These are phyloP conservation scores for Batrachochytrium dendrobatidis DNA, from an alignment of 371 early-diverging fungal species.

Conservation along the genomic window DNA sequence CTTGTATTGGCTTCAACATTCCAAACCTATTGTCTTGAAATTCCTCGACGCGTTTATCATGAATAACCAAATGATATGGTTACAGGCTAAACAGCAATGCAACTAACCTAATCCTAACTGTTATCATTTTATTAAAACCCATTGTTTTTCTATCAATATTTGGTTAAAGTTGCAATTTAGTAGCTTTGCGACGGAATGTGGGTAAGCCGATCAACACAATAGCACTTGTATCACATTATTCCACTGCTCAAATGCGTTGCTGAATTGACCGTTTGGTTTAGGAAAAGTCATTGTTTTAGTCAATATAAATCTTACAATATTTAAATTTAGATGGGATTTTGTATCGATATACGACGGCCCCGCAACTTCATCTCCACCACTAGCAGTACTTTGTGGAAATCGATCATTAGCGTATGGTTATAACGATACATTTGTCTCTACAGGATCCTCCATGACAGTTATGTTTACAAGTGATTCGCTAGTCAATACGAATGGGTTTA, in stretches of 20 bases:
- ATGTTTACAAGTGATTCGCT: neutral
- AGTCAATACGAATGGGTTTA: neutral
- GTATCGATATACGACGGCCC: neutral
- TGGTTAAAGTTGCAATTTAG: too few species aligned
- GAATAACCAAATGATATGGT: too few species aligned
- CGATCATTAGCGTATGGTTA: neutral
- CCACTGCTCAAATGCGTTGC: too few species aligned
- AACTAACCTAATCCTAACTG: neutral
- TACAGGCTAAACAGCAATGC: too few species aligned
- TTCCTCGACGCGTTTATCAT: too few species aligned
- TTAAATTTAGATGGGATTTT: conserved; percentile 3
- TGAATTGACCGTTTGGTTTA: too few species aligned
- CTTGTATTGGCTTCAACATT: too few species aligned
- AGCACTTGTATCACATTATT: too few species aligned
- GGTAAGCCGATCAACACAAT: neutral
- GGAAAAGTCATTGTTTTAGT: too few species aligned
- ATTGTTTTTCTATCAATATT: too few species aligned
- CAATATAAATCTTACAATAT: too few species aligned
- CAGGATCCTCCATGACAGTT: neutral
- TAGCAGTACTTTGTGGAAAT: neutral
- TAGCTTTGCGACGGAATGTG: conserved; percentile 1
- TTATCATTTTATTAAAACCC: neutral
- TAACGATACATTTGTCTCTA: neutral
- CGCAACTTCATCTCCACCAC: neutral
- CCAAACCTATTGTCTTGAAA: too few species aligned